Base-by-base conservation (phyloP, 805 yeast species). In the Grigorovia humatica region DNA sequence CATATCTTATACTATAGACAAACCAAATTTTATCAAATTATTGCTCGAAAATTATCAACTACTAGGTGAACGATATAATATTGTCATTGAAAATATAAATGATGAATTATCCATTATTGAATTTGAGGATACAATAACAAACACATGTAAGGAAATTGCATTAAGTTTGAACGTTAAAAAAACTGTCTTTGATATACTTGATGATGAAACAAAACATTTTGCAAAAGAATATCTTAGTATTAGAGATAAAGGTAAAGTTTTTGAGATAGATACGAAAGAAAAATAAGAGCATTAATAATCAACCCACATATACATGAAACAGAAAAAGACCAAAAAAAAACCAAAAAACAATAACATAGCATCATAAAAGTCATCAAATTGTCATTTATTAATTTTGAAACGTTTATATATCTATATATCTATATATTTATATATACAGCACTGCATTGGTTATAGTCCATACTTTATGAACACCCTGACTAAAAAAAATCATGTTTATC, bases 11-110 rank as follows among this genome's bases (percentile, higher is more conserved):
- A 82, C 96, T 19, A 75, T 82, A 70, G 74, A 75, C 43, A 81
- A 81, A 56, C 93, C 96, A 0, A 73, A 73, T n/a, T 89, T 88
- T 61, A 83, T 91, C 44, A 79, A 80, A 54, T 85, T 85, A 7
- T 70, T 91, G 47, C 74, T 93, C 51, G 83, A 84, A 52, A 73
- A 79, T 51, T 81, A 86, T 0, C 87, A 85, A 56, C 81, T 76
- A 48, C 74, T 75, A 45, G 74, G 80, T 42, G 85, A 82, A 11
- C 59, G 59, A 58, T 88, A 93, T 3, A 75, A 82, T n/a, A 78
- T 79, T 1, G 83, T 90, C 13, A 72, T 90, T 35, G 71, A 76
- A 52, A 70, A 80, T 32, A 83, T 90, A 53, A 86, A 91, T 0
- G 68, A 70, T 9, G 74, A 78, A 30, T 74, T 82, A 58, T 75